Percentiles rank a stretch among this genome's conserved stretches.
phyloP scores from a whole-genome alignment of 2,329 filamentous ascomycete genomes.

The Trichothecium roseum region DNA sequence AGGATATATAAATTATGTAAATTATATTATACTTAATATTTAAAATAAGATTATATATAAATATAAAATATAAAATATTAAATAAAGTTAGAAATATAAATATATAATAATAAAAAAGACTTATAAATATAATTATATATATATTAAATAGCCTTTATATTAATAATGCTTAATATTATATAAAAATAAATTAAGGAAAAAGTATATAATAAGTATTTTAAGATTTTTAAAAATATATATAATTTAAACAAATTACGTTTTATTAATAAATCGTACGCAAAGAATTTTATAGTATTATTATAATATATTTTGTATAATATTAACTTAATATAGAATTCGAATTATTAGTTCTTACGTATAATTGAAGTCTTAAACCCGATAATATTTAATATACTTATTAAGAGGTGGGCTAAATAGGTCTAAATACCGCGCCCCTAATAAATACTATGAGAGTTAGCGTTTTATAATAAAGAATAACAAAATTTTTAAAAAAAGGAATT shows the following conservation, averaged over 20 bases:
- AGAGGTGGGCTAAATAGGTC: too few relatives aligned
- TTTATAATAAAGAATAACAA: background rate
- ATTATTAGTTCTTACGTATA: background rate
- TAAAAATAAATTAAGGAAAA: background rate
- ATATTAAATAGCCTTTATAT: background rate
- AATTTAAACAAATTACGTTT: too few relatives aligned
- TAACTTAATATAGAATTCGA: background rate
- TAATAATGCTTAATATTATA: background rate
- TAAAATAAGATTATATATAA: background rate
- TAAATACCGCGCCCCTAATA: too few relatives aligned
- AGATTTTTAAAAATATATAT: background rate
- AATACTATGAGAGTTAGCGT: background rate
- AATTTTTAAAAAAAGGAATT: background rate
- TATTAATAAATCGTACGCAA: too few relatives aligned
- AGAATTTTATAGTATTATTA: too few relatives aligned
- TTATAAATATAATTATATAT: background rate
- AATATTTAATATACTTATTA: background rate
- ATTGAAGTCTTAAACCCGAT: background rate
- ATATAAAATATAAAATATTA: background rate
- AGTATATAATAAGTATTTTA: background rate
- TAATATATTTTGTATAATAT: background rate
- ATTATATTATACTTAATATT: background rate
- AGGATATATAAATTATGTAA: background rate
- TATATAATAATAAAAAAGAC: background rate
- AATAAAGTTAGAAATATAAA: background rate